phyloP scores from a whole-genome alignment of 2,329 filamentous ascomycete genomes.

The Colletotrichum sp. region DNA sequence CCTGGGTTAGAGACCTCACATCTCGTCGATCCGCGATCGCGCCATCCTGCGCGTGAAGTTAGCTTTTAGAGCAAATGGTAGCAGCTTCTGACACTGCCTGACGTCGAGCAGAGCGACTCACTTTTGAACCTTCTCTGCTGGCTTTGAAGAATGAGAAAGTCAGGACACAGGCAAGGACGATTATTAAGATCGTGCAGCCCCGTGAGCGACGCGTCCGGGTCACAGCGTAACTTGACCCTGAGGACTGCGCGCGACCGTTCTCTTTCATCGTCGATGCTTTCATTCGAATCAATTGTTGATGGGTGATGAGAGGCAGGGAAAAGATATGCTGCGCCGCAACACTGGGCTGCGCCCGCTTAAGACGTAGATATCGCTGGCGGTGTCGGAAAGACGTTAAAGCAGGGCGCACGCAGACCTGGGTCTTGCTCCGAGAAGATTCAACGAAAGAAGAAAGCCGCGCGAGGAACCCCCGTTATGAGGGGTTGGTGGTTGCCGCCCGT shows the following conservation, averaged over 20 bases:
- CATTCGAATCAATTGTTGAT: background rate
- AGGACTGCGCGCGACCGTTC: background rate
- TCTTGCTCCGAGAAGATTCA: background rate
- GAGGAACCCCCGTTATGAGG: background rate
- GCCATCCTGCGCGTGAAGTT: rapidly evolving
- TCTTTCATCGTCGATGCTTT: background rate
- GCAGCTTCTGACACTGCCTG: background rate
- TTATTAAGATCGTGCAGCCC: background rate
- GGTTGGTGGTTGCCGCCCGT: background rate
- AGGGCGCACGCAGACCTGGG: background rate
- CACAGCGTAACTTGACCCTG: background rate
- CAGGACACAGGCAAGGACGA: background rate
- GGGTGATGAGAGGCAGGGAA: rapidly evolving
- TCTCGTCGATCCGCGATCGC: background rate
- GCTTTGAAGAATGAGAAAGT: background rate
- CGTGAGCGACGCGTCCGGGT: background rate
- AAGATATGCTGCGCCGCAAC: background rate
- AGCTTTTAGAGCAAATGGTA: background rate
- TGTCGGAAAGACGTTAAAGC: background rate
- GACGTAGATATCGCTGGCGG: rapidly evolving
- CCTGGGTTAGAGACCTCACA: background rate
- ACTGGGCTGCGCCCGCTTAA: background rate
- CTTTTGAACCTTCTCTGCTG: background rate
- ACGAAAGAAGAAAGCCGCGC: background rate
- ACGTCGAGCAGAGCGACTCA: background rate